These are phyloP conservation scores for Dendrothele bispora DNA, from an alignment of 768 basidiomycete species.

Conservation along the genomic window DNA sequence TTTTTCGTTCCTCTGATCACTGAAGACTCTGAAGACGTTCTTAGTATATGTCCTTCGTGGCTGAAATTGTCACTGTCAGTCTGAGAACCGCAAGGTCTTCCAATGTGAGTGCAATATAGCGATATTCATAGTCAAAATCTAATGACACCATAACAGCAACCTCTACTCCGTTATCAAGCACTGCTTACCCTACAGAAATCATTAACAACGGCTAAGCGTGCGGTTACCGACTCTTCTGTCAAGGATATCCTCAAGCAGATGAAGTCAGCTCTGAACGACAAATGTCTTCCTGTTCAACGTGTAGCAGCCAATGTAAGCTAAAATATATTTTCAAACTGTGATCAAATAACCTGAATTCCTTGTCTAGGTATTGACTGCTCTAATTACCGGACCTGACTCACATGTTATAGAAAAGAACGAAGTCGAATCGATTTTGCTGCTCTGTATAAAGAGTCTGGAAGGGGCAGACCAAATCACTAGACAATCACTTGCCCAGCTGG, in stretches of 20 bases:
- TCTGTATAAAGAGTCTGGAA: conserved; percentile 78
- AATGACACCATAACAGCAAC: conserved; percentile 47
- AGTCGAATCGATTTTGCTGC: conserved; percentile 69
- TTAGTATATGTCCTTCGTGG: conserved; percentile 95
- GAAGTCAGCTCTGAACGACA: conserved; percentile 73
- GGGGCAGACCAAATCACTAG: conserved; percentile 79
- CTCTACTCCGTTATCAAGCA: conserved; percentile 82
- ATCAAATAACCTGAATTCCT: conserved; percentile 36
- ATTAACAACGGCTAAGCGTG: conserved; percentile 76
- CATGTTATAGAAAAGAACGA: conserved; percentile 62
- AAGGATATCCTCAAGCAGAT: conserved; percentile 88
- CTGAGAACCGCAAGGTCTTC: conserved; percentile 75
- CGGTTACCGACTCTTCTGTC: conserved; percentile 72
- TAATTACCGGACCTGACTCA: conserved; percentile 58
- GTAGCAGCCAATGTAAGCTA: conserved; percentile 69
- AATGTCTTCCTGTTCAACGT: conserved; percentile 82
- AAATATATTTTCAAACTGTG: background rate
- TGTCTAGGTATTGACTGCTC: conserved; percentile 48
- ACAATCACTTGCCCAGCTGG: conserved; percentile 74
- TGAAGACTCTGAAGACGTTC: conserved; percentile 1
- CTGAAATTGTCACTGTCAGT: conserved; percentile 70
- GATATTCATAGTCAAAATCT: background rate
- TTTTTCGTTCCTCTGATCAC: background rate
- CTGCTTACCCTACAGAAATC: conserved; percentile 77
- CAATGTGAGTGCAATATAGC: conserved; percentile 45